Percentiles rank a stretch among this genome's conserved stretches.
phyloP scores from a whole-genome alignment of 2,329 filamentous ascomycete genomes.

The Beauveria bassiana region DNA sequence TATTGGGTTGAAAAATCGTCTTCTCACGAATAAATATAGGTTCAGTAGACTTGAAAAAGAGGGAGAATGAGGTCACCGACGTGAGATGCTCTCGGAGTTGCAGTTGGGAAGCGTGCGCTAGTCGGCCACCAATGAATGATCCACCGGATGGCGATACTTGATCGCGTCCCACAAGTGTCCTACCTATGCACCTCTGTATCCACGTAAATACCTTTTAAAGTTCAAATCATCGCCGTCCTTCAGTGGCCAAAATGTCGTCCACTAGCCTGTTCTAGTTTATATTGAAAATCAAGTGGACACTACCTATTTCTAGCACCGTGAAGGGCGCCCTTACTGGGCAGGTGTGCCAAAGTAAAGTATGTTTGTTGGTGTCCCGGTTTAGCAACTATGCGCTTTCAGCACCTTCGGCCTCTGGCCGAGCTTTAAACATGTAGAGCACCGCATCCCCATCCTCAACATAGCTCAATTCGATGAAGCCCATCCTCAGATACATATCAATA shows the following conservation, averaged over 20 bases:
- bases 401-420: background rate
- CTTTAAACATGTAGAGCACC: constrained; percentile 2
- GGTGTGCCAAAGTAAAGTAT: background rate
- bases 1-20: background rate
- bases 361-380: too few relatives aligned
- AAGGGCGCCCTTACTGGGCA: background rate
- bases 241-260: too few relatives aligned
- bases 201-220: too few relatives aligned
- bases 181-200: too few relatives aligned
- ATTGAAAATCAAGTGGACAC: too few relatives aligned
- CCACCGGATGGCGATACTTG: background rate
- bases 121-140: background rate
- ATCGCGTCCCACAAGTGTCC: background rate
- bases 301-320: too few relatives aligned
- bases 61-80: background rate
- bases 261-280: too few relatives aligned
- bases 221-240: too few relatives aligned
- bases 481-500: constrained; percentile 1
- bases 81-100: background rate
- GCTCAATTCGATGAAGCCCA: background rate
- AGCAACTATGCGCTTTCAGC: background rate
- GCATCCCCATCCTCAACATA: constrained; percentile 10
- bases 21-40: background rate
- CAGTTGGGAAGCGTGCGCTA: background rate
- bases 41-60: background rate